Percentiles rank a stretch among this genome's conserved stretches.
These are phyloP conservation scores for Venturia aucupariae DNA, from an alignment of 2,329 filamentous ascomycete species.

Conservation along the genomic window DNA sequence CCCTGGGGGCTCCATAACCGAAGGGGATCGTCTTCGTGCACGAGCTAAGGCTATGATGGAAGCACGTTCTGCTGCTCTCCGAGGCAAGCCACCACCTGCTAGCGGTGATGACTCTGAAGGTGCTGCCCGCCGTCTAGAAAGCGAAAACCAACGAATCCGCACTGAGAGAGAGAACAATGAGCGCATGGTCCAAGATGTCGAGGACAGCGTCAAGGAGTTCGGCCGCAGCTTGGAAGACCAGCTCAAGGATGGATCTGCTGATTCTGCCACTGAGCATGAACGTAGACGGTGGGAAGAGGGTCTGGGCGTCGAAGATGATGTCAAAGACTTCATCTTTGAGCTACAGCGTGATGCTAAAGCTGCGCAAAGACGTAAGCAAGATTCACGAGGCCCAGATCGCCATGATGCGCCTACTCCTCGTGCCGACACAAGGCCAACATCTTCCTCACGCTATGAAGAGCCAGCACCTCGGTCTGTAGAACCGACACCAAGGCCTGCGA, in stretches of 20 bases:
- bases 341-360: conserved; percentile 78
- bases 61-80: conserved; percentile 84
- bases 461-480: conserved; percentile 33
- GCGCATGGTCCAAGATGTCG: conserved; percentile 91
- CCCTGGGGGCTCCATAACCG: conserved; percentile 80
- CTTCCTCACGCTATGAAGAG: conserved; percentile 39
- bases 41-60: conserved; percentile 98
- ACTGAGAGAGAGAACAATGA: conserved; percentile 91
- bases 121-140: conserved; percentile 76
- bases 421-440: conserved; percentile 24
- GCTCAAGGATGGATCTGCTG: conserved; percentile 70
- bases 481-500: conserved; percentile 46
- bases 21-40: conserved; percentile 89
- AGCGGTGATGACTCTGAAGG: conserved; percentile 61
- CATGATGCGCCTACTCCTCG: conserved; percentile 31
- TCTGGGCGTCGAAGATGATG: conserved; percentile 89
- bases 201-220: conserved; percentile 90
- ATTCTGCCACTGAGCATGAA: conserved; percentile 77
- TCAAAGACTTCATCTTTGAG: conserved; percentile 97
- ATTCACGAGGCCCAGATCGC: conserved; percentile 21
- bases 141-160: conserved; percentile 72
- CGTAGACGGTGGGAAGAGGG: conserved; percentile 91
- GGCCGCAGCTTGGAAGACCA: conserved; percentile 74
- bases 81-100: conserved; percentile 69
- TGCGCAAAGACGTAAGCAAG: conserved; percentile 55